Evolutionary conservation across 495 filamentous ascomycete species (phyloP), one percentile per base, ranked within the genome.

Genomic region (Annulohypoxylon stygium): DNA sequence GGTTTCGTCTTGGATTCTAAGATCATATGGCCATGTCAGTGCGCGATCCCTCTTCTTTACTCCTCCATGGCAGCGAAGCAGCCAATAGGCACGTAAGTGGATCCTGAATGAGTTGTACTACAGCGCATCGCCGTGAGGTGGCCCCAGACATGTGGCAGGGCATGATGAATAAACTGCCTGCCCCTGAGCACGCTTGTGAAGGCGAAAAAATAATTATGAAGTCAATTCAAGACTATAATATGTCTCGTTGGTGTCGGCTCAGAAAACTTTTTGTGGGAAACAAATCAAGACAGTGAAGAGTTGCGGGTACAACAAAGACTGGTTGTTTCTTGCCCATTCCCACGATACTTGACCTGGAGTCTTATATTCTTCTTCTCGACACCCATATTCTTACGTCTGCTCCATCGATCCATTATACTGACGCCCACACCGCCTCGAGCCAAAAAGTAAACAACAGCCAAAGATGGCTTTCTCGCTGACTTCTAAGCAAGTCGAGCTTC

Each of bases 381-480:
- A 14, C 20, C 7, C 18, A 26, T 47, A 16, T 14, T 12, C 23
- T 11, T 25, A 25, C 8, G 12, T 2, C 23, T 51, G 18, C 20
- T 25, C 48, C 18, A 23, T 26, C 9, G 30, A 5, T 57, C 34
- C 39, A 45, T 43, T 43, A 18, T 34, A 39, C 23, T 47, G 16
- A 64, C 43, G 16, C 43, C 43, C 34, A 53, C 47, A 53, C 33
- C 64, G 39, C 25, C 39, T 53, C 64, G 55, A 59, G 50, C 30
- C 30, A 30, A 30, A 30, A 30, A 3, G 30, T 30, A 30, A 30
- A 30, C 30, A 30, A 30, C n/a, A 57, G 33, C 33, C 53, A 14
- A 37, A 37, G 53, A 73, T 73, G 70, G 70, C 70, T 18, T 73
- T 73, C 65, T 73, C 70, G 43, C 23, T 73, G 36, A 73, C 65